Evolutionary conservation across 2,329 filamentous ascomycete genomes (phyloP).

Genomic region (Tolypocladium guangdongense): DNA sequence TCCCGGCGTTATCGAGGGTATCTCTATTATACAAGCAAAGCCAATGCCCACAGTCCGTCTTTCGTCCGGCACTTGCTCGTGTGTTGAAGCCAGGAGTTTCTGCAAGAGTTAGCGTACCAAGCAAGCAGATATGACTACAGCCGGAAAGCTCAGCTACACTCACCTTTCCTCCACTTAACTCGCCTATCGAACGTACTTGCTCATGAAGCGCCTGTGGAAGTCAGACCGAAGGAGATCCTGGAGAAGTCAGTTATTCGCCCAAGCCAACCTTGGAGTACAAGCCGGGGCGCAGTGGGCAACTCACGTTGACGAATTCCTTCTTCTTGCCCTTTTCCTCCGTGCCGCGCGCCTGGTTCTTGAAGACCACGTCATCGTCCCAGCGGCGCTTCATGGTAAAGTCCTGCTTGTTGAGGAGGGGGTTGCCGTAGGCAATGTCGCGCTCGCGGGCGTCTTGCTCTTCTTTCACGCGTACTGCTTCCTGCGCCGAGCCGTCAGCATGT

Average conservation of each 20-base stretch:
- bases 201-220: constrained; percentile 97
- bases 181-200: constrained; percentile 47
- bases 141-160: no score
- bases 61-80: neutral
- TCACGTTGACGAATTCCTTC: constrained; percentile 94
- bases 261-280: neutral
- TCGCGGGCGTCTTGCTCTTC: constrained; percentile 76
- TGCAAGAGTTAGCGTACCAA: constrained; percentile 7
- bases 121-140: no score
- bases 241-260: neutral
- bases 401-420: constrained; percentile 78
- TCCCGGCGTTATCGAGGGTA: neutral
- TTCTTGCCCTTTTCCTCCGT: constrained; percentile 81
- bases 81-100: neutral
- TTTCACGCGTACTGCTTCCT: constrained; percentile 71
- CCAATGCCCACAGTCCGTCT: neutral
- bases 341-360: constrained; percentile 95
- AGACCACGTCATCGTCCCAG: constrained; percentile 98
- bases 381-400: constrained; percentile 86
- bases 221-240: constrained; percentile 84
- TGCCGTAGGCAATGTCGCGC: constrained; percentile 80
- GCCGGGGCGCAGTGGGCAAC: constrained; percentile 16
- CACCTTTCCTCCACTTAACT: neutral
- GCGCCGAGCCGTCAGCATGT: constrained; percentile 1
- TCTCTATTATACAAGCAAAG: constrained; percentile 6